A percentile compares a stretch with the other conserved stretches of the same genome.
These are phyloP conservation scores for Naganishia vishniacii DNA, from an alignment of 768 basidiomycete genomes.

Conservation along the genomic window DNA sequence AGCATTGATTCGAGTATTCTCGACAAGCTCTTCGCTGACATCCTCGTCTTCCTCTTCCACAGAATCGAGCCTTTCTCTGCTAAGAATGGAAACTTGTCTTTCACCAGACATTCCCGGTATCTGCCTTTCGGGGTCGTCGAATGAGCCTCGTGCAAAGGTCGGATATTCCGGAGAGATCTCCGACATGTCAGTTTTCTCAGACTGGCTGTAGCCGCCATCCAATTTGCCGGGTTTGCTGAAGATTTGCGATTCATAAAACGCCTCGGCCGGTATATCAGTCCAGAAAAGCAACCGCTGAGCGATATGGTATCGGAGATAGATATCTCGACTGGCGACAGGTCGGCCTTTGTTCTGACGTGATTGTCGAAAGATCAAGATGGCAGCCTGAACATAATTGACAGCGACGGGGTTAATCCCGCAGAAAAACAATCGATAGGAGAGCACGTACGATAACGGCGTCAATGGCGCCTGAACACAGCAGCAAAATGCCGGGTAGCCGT, in stretches of 20 bases:
- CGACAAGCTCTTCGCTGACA: background rate
- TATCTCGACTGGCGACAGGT: background rate
- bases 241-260: background rate
- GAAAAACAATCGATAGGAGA: background rate
- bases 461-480: conserved; percentile 6
- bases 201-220: background rate
- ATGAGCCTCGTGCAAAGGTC: background rate
- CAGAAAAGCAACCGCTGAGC: conserved; percentile 10
- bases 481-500: background rate
- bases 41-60: background rate
- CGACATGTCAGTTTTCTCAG: background rate
- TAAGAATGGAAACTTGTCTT: background rate
- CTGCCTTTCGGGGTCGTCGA: conserved; percentile 6
- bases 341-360: conserved; percentile 13
- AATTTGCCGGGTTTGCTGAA: background rate
- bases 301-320: conserved; percentile 13
- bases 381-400: background rate
- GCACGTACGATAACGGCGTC: conserved; percentile 1
- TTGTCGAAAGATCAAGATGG: conserved; percentile 2
- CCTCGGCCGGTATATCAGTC: conserved; percentile 6
- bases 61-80: background rate
- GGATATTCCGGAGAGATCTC: background rate
- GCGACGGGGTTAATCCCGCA: background rate
- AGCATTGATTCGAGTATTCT: conserved; percentile 12
- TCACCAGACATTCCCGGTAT: conserved; percentile 3